Evolutionary conservation across 139 green algal genomes (phyloP).

Genomic region (Mychonastes homosphaera): DNA sequence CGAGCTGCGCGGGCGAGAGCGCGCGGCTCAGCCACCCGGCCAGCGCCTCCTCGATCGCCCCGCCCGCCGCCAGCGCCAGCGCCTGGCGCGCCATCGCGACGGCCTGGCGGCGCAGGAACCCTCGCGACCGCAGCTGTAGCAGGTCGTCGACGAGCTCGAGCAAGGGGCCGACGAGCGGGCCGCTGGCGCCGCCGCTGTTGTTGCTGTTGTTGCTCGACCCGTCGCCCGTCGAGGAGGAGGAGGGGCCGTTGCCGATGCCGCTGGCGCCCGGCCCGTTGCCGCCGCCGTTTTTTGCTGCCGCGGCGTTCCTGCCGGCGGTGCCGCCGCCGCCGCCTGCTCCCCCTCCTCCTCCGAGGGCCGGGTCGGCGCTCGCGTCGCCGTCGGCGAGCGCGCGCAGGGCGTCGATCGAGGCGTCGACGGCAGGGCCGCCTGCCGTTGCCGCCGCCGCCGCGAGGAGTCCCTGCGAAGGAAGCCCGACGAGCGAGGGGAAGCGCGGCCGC

Average conservation of each 20-base stretch:
- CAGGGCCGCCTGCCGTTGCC: too few species aligned
- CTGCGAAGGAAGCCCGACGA: too few species aligned
- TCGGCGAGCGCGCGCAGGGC: too few species aligned
- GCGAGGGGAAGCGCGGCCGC: too few species aligned
- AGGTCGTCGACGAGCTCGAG: slow-evolving; percentile 2
- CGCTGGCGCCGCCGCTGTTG: too few species aligned
- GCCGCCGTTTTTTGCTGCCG: background rate
- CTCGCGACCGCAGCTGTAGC: background rate
- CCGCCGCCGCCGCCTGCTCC: background rate
- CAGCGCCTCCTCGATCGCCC: slow-evolving; percentile 58
- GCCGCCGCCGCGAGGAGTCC: too few species aligned
- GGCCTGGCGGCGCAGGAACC: slow-evolving; percentile 17
- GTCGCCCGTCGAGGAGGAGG: background rate
- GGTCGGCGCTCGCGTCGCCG: too few species aligned
- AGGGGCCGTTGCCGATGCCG: background rate
- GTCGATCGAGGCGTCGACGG: too few species aligned
- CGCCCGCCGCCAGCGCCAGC: slow-evolving; percentile 64
- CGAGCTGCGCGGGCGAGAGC: slow-evolving; percentile 45
- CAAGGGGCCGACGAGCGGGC: slow-evolving; percentile 8
- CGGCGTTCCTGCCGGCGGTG: background rate
- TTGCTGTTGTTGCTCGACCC: too few species aligned
- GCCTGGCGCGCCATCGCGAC: slow-evolving; percentile 38
- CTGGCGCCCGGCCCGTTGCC: background rate
- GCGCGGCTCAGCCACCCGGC: slow-evolving; percentile 25
- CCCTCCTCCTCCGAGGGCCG: too few species aligned